Conservation (phyloP, 305 asterid genomes). For the Fraxinus sp. region DNA sequence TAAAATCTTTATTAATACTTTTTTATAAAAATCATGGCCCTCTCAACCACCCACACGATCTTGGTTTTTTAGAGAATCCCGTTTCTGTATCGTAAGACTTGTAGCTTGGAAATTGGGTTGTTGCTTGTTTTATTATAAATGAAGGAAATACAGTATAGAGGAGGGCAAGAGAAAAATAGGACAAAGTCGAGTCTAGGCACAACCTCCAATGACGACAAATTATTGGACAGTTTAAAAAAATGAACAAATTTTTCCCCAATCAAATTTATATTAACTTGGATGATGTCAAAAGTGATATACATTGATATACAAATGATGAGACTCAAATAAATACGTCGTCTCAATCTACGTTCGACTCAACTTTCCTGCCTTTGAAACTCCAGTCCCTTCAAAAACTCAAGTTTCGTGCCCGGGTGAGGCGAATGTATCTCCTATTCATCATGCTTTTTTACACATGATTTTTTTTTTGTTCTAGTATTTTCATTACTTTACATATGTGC, state of each 20-base stretch:
- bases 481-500: background rate
- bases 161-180: background rate
- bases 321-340: background rate
- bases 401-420: background rate
- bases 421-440: background rate
- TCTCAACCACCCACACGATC: background rate
- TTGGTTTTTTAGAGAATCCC: background rate
- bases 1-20: background rate
- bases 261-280: background rate
- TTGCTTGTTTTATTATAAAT: background rate
- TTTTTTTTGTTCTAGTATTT: background rate
- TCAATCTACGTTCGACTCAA: background rate
- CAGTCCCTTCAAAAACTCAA: background rate
- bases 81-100: background rate
- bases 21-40: background rate
- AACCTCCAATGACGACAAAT: background rate
- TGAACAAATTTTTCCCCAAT: background rate
- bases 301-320: background rate
- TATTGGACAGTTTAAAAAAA: background rate
- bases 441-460: background rate
- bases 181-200: background rate
- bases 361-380: background rate
- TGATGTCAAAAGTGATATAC: background rate
- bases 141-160: background rate
- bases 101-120: background rate